Evolutionary conservation across 2,329 filamentous ascomycete genomes (phyloP).

Genomic region (Simplicillium aogashimaense): DNA sequence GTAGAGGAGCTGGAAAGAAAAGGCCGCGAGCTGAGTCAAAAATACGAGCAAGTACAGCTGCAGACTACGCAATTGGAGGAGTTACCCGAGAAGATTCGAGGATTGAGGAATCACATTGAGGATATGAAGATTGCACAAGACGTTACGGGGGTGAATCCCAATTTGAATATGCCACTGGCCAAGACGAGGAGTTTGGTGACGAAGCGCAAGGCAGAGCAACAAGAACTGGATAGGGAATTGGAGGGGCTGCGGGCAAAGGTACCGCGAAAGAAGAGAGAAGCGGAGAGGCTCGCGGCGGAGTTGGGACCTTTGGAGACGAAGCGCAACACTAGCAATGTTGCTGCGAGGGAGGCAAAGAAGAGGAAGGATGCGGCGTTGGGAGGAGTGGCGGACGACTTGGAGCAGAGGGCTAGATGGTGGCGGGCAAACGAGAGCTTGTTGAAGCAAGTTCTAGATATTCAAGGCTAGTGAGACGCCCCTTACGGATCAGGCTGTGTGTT

Average conservation of each 20-base stretch:
- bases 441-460: slow-evolving; percentile 51
- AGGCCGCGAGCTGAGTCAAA: slow-evolving; percentile 46
- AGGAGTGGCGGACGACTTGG: slow-evolving; percentile 62
- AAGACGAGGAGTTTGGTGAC: slow-evolving; percentile 46
- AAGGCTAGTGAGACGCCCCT: slow-evolving; percentile 26
- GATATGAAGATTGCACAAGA: slow-evolving; percentile 32
- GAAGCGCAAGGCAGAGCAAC: slow-evolving; percentile 37
- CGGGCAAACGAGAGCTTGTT: slow-evolving; percentile 56
- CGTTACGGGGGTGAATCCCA: slow-evolving; percentile 22
- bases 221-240: slow-evolving; percentile 52
- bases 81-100: slow-evolving; percentile 38
- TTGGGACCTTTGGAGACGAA: slow-evolving; percentile 58
- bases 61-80: slow-evolving; percentile 39
- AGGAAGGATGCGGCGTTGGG: slow-evolving; percentile 57
- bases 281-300: slow-evolving; percentile 58
- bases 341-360: slow-evolving; percentile 61
- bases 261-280: slow-evolving; percentile 56
- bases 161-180: slow-evolving; percentile 44
- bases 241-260: slow-evolving; percentile 52
- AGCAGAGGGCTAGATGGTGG: slow-evolving; percentile 68
- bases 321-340: slow-evolving; percentile 52
- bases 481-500: slow-evolving; percentile 9
- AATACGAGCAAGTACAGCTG: slow-evolving; percentile 38
- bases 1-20: slow-evolving; percentile 61
- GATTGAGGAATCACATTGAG: slow-evolving; percentile 37